Base-by-base conservation (phyloP, 495 filamentous ascomycete genomes). In the Tricharina praecox region DNA sequence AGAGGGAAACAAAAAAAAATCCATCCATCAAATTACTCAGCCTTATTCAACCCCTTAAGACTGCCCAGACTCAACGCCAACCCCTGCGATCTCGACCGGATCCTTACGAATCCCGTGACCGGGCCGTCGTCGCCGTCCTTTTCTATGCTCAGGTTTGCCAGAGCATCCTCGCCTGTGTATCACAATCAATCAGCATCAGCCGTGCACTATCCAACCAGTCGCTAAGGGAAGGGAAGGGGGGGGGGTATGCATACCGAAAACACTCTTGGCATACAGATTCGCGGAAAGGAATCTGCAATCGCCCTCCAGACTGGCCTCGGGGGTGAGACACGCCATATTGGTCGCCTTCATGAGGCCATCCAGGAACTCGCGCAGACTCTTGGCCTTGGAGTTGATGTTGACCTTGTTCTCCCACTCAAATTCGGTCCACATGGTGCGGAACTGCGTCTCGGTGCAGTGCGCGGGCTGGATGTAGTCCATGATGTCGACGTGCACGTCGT, bases 341-440 rank as follows among this genome's bases (percentile, higher is more conserved):
- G 92, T 99, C 62, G 78, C 86, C 36, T 85, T 83, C 92, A 95
- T 95, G 54, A 99, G 70, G 60, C 92, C 82, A 55, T 84, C 78
- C 48, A 99, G 68, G 75, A 96, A 99, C 8, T 92, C 87, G 38
- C 92, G 75, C 45, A 99, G 70, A 23, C 70, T 80, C 72, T 92
- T 92, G 53, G 85, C 86, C 70, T 95, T 94, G 53, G 82, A 86
- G 64, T 93, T 93, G 67, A 96, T 96, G 68, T 96, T 96, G 60
- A 99, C 90, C 74, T 99, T 99, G 70, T 99, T 99, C 71, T 99
- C 92, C 92, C 92, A 99, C 65, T 99, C 92, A 52, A 99, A 99
- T 59, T 99, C 92, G 25, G 92, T 96, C 92, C 92, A 99, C 92
- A 99, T 99, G 19, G 85, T 93, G 28, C 92, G 76, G 78, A 99